Evolutionary conservation across 2,329 filamentous ascomycete species (phyloP).

Genomic region (Penicillium sp.): DNA sequence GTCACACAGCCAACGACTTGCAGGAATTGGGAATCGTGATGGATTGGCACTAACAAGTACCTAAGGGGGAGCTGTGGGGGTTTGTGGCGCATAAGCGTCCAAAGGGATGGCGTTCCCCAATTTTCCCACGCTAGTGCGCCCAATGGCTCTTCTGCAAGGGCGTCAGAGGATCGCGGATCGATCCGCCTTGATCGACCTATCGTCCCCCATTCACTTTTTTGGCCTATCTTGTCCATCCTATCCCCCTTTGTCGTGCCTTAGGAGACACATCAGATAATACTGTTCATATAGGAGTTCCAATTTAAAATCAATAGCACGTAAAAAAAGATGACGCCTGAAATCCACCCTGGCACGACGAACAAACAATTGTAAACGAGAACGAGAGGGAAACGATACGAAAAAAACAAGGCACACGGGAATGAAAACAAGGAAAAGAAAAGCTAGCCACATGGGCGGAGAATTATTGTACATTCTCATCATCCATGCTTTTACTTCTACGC

Average conservation of each 20-base stretch:
- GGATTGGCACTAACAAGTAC: not conserved
- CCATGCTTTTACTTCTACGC: not conserved
- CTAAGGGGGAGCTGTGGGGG: not conserved
- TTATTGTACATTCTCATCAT: not conserved
- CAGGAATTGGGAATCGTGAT: not conserved
- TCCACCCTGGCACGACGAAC: not conserved
- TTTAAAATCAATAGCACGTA: not conserved
- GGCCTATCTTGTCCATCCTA: not conserved
- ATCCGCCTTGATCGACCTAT: slow-evolving; percentile 16
- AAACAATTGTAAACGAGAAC: too few species aligned
- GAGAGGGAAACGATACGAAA: not conserved
- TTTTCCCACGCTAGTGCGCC: not conserved
- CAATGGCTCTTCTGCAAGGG: slow-evolving; percentile 11
- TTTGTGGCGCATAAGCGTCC: slow-evolving; percentile 1
- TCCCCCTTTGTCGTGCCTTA: not conserved
- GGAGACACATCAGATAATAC: not conserved
- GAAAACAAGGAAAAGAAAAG: not conserved
- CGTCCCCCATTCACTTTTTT: not conserved
- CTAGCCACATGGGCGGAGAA: not conserved
- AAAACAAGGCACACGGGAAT: not conserved
- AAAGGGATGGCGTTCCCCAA: not conserved
- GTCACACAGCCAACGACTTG: not conserved
- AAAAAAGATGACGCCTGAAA: not conserved
- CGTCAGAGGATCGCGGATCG: slow-evolving; percentile 14
- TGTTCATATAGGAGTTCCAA: not conserved